Evolutionary conservation across 192 early-diverging fungal genomes (phyloP), one percentile per base, ranked within the genome.

Genomic region (Podila clonocystis): DNA sequence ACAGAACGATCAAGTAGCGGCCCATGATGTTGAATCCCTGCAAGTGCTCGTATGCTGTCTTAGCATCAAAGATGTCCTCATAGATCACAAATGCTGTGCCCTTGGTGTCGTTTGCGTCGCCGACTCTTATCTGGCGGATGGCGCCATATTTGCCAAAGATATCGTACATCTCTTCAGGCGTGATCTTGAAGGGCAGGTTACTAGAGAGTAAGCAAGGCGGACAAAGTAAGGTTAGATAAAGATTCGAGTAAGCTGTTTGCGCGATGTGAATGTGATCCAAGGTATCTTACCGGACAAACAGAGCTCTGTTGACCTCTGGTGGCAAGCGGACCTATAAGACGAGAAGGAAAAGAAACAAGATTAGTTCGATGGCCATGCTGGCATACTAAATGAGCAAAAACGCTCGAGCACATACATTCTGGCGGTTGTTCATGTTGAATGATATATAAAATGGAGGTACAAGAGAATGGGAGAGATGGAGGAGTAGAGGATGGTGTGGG

Each of bases 41-140:
- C 20, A 99, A 76, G 79, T 98, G 97, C 64, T 98, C 96, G 77
- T 96, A 97, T 0, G 98, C 98, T 20, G 93, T 93, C 83, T 99
- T 99, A 33, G 97, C 96, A 70, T 99, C 98, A 75, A 94, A 96
- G 9, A 99, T 97, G 70, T 99, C 98, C 73, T 99, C 97, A 71
- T 97, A 99, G 2, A 99, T 93, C 24, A 99, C 98, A 85, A 94
- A 99, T 17, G 97, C 98, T 19, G 97, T 97, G 57, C 98, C 98
- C 60, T 90, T 89, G 8, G 98, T 98, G 70, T 97, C 96, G 34
- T 85, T 87, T 9, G 90, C 93, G 38, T 87, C 94, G 2, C 98
- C 97, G 58, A 80, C 77, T 77, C 96, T 87, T 45, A 99, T 96
- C 87, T 99, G 98, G 60, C 98, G 88, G 65, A 97, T 95, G 2